Conservation (phyloP, 1,284 basidiomycete species). For the Irpex sp. region DNA sequence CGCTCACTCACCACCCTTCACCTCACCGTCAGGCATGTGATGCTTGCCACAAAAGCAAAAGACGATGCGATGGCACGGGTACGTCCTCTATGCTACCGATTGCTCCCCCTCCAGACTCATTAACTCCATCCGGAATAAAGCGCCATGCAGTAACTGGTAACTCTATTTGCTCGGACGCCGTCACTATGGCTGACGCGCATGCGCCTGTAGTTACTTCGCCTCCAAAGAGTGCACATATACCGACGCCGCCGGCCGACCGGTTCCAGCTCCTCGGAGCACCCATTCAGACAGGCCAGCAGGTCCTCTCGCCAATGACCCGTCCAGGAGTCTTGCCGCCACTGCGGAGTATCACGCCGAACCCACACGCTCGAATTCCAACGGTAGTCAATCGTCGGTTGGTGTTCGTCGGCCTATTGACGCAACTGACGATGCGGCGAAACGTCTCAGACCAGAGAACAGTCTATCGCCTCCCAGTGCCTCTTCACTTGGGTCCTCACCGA, state of each 20-base stretch:
- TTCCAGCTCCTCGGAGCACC: slow-evolving; percentile 55
- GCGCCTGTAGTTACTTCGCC: slow-evolving; percentile 58
- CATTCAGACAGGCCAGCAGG: slow-evolving; percentile 9
- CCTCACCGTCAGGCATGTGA: slow-evolving; percentile 57
- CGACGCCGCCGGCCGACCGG: slow-evolving; percentile 68
- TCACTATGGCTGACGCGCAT: slow-evolving; percentile 4
- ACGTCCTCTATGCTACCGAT: slow-evolving; percentile 22
- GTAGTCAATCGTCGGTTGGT: background rate
- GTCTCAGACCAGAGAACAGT: slow-evolving; percentile 10
- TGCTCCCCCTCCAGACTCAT: slow-evolving; percentile 8
- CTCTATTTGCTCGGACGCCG: background rate
- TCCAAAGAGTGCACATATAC: slow-evolving; percentile 77
- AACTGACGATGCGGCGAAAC: slow-evolving; percentile 17
- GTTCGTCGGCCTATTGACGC: slow-evolving; percentile 10
- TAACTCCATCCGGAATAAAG: slow-evolving; percentile 28
- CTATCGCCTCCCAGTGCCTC: slow-evolving; percentile 8
- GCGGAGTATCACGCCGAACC: background rate
- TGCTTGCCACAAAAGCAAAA: slow-evolving; percentile 77
- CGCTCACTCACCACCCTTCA: slow-evolving; percentile 8
- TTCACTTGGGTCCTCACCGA: slow-evolving; percentile 37
- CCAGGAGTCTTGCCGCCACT: background rate
- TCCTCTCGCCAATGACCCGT: background rate
- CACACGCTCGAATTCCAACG: background rate
- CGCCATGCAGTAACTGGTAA: slow-evolving; percentile 78
- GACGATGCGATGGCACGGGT: slow-evolving; percentile 78